These are phyloP conservation scores for Leishmania martiniquensis DNA, from an alignment of 208 protist species.

Conservation along the genomic window DNA sequence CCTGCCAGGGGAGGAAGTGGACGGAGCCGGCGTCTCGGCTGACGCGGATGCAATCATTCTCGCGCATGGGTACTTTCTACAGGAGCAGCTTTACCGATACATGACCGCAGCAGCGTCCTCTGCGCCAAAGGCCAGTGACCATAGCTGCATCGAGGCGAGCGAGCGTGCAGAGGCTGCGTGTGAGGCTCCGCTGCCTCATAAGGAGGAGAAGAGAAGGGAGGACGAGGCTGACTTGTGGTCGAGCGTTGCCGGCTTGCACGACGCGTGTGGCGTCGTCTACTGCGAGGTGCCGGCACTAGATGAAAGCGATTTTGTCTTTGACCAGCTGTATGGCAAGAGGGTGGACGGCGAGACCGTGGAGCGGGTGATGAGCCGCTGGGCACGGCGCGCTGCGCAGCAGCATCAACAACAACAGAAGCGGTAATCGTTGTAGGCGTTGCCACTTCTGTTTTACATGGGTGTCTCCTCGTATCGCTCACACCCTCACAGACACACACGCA, in stretches of 20 bases:
- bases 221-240: slow-evolving; percentile 12
- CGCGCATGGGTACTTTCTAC: slow-evolving; percentile 36
- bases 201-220: background rate
- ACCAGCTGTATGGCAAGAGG: slow-evolving; percentile 47
- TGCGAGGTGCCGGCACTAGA: slow-evolving; percentile 62
- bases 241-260: slow-evolving; percentile 27
- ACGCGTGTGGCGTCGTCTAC: slow-evolving; percentile 56
- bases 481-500: background rate
- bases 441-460: background rate
- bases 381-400: slow-evolving; percentile 27
- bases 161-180: background rate
- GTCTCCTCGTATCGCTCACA: background rate
- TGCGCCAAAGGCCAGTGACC: background rate
- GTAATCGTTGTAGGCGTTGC: background rate
- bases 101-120: slow-evolving; percentile 8
- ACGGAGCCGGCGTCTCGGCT: slow-evolving; percentile 6
- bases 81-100: slow-evolving; percentile 34
- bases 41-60: slow-evolving; percentile 22
- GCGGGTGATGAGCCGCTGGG: slow-evolving; percentile 61
- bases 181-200: background rate
- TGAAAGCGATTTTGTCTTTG: slow-evolving; percentile 66
- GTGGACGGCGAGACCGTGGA: slow-evolving; percentile 48
- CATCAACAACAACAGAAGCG: slow-evolving; percentile 5
- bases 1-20: slow-evolving; percentile 38
- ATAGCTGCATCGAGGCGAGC: background rate